These are phyloP conservation scores for Plantago major DNA, from an alignment of 257 asterid genomes.

Conservation along the genomic window DNA sequence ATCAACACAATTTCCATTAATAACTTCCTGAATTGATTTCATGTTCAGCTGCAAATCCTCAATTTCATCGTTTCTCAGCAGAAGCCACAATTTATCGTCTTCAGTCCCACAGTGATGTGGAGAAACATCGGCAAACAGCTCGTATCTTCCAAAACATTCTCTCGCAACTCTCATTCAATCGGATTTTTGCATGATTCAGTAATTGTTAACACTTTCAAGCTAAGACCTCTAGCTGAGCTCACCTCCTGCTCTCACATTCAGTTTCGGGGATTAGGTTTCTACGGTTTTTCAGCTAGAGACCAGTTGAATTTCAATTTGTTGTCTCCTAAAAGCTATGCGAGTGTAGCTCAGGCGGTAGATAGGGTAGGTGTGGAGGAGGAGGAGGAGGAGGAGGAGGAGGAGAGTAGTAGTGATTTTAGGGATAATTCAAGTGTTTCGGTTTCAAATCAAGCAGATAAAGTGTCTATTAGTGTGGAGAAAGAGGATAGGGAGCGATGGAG, in stretches of 20 bases:
- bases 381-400: too few species aligned
- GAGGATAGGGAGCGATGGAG: conserved; percentile 28
- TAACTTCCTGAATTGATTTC: too few species aligned
- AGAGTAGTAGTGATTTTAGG: conserved; percentile 14
- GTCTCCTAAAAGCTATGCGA: conserved; percentile 47
- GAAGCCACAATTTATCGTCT: conserved; percentile 21
- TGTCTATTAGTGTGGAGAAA: conserved; percentile 43
- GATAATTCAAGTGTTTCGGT: conserved; percentile 31
- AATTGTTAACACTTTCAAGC: conserved; percentile 24
- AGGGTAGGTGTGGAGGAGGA: conserved; percentile 48
- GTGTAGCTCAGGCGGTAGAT: conserved; percentile 72
- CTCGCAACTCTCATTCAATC: conserved; percentile 27
- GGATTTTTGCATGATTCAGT: conserved; percentile 33
- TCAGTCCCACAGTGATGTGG: conserved; percentile 69
- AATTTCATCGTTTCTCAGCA: conserved; percentile 22
- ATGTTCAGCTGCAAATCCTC: conserved; percentile 55
- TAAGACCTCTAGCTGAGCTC: conserved; percentile 30
- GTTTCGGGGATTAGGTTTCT: conserved; percentile 30
- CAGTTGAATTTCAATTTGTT: conserved; percentile 27
- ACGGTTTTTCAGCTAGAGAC: conserved; percentile 18
- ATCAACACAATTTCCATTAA: too few species aligned
- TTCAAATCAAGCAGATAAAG: conserved; percentile 46
- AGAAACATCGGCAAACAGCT: conserved; percentile 44
- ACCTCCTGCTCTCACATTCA: conserved; percentile 26
- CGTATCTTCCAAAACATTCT: conserved; percentile 23